Evolutionary conservation across 768 basidiomycete genomes (phyloP), one percentile per base, ranked within the genome.

Genomic region (Mycena albidolilacea): DNA sequence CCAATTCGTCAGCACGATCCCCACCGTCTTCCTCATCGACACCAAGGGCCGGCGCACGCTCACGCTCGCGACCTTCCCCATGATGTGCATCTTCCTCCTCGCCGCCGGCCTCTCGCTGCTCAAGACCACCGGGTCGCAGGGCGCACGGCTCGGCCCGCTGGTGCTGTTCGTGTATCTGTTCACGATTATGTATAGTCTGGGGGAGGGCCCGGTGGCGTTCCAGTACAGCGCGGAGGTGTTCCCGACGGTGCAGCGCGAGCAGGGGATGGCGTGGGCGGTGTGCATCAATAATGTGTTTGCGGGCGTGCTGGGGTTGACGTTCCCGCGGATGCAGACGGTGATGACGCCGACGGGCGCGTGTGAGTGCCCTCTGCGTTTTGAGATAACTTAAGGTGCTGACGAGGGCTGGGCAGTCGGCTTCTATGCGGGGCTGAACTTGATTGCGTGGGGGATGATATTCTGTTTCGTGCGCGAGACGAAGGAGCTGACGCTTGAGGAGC

Each of bases 401-500:
- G 43, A 1, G n/a, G 11, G 10, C 50, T 11, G n/a, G 10, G 21
- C 10, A 67, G 65, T 70, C 38, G 69, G 63, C 7, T 70, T 88
- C 86, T 91, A 91, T 72, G 88, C 87, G 19, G 88, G 79, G 0
- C 89, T 88, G 86, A 77, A 77, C 70, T 75, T 87, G 41, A 74
- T 89, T 58, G 90, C 88, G 69, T 87, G 86, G 79, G 58, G 87
- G 69, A 82, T 88, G 63, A 84, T 90, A 71, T 82, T 90, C 64
- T 80, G 89, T 37, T 89, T 89, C 75, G 84, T 90, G 14, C 89
- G 88, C 43, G 89, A 90, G 82, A 90, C 89, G 63, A 90, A 90
- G 73, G 65, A 75, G 67, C 46, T 74, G 3, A 76, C 75, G 23
- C 63, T 76, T 35, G 75, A 76, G 70, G 75, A 76, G 43, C 44